These are phyloP conservation scores for Xanthoconium stramineum DNA, from an alignment of 768 basidiomycete species.

Conservation along the genomic window DNA sequence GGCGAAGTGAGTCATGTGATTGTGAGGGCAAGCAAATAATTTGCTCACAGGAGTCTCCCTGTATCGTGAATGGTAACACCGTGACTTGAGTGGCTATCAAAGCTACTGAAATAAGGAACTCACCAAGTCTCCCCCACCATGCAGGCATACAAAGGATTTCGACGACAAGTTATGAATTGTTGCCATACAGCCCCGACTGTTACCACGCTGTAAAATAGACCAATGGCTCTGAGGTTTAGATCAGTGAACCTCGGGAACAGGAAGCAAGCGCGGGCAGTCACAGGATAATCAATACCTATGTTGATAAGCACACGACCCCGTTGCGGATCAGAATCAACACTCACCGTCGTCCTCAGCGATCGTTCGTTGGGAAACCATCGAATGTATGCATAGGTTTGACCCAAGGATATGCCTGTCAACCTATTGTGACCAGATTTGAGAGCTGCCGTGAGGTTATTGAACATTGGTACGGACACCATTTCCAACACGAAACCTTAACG, in stretches of 20 bases:
- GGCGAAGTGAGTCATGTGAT: background rate
- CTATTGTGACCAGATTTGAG: too few relatives aligned
- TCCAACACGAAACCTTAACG: too few relatives aligned
- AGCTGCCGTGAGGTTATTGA: too few relatives aligned
- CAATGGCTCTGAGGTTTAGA: too few relatives aligned
- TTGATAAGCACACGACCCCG: background rate
- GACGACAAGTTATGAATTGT: background rate
- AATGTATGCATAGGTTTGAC: too few relatives aligned
- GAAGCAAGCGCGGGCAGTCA: background rate
- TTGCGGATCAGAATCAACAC: background rate
- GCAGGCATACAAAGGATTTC: too few relatives aligned
- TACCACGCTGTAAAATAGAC: too few relatives aligned
- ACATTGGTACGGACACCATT: too few relatives aligned
- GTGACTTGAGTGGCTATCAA: background rate
- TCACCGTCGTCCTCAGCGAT: background rate
- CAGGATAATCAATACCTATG: slow-evolving; percentile 1
- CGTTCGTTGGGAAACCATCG: background rate
- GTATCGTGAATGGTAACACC: background rate
- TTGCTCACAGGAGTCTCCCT: too few relatives aligned
- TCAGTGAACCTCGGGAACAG: background rate
- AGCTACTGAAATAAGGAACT: background rate
- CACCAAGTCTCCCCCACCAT: too few relatives aligned
- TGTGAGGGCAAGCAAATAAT: background rate
- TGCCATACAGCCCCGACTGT: background rate
- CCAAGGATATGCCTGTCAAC: too few relatives aligned